Base-by-base conservation (phyloP, 2,329 filamentous ascomycete species). In the Saccharata proteae region DNA sequence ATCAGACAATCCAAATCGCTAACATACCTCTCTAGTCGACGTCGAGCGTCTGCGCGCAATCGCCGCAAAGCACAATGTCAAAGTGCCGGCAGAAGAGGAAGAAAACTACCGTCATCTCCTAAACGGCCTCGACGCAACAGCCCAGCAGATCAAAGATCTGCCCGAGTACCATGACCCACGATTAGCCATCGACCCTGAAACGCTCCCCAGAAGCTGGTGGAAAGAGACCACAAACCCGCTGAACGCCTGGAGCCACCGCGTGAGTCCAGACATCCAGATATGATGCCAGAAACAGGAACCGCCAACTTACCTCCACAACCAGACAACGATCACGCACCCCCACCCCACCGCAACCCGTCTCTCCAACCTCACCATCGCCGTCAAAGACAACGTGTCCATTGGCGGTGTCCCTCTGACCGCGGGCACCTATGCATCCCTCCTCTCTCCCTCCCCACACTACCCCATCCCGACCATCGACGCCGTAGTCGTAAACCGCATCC, bases 361-460 rank as follows among this genome's bases (percentile, higher is more conserved):
- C 3, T 32, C 38, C 11, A 52, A 48, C 10, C 42, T 39, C 26
- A 54, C 46, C 4, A 32, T 66, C 7, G 59, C 52, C 4, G 43
- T 67, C 31, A 68, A 67, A 39, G 64, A 66, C 43, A 66, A 65
- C 37, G 57, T 67, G 8, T 55, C 55, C 4, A 51, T 68, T 2
- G 58, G 53, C 0, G 58, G 55, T 4, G 49, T 66, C 16, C 59
- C 61, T 8, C 51, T 59, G n/a, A 55, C 58, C 3, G 48, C 61
- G 7, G 64, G 64, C 2, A 62, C 58, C 5, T 48, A 46, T 17
- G 43, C 49, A 0, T 45, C 54, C 13, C 43, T 55, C 5, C 52
- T 64, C 40, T 51, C 51, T 3, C 55, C 50, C 17, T 35, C 37
- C 10, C 57, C 53, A 38, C 45, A 47, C 12, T 47, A 51, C 32